Evolutionary conservation across 129 eudicot genomes (phyloP), one percentile per base, ranked within the genome.

Genomic region (Flaveria ramosissima): DNA sequence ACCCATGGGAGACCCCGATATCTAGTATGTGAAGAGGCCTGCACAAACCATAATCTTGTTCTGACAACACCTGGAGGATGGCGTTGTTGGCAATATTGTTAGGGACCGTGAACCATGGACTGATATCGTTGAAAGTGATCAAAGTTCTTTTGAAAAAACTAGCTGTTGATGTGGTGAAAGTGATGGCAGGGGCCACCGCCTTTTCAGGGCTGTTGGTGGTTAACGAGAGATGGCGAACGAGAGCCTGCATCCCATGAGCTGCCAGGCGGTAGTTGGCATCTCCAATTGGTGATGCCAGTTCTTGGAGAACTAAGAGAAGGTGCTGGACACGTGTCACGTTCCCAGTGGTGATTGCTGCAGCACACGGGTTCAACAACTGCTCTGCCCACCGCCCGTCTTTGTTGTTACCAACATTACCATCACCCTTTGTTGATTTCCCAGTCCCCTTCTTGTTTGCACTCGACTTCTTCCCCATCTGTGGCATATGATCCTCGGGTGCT

Each of bases 61-160:
- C 89, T 2, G 80, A 77, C 46, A 91, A 88, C 19, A 89, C 81
- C 72, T 91, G 95, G 36, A 91, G 95, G 71, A 91, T 89, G 16
- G 95, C 85, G 19, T 86, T 79, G 76, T 91, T 91, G 9, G 95
- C 97, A n/a, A 91, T 86, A 79, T 83, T 89, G 87, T 86, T 85
- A n/a, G 97, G 97, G 76, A 91, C 82, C 13, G 87, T 83, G 82
- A 91, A 91, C 97, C 95, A 91, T 12, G 97, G 97, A 72, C 78
- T 91, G 15, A 89, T 85, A 69, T 91, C 95, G 36, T 86, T 87
- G 80, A 91, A 91, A 30, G 85, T 87, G 72, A 91, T 85, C 48
- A 91, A 41, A 1, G 97, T 74, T 52, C 80, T 78, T 72, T 79
- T 81, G 63, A 91, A 91, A 77, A 89, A 89, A 21, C 65, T 79